These are phyloP conservation scores for Tricladium varicosporioides DNA, from an alignment of 2,329 filamentous ascomycete genomes.

Conservation along the genomic window DNA sequence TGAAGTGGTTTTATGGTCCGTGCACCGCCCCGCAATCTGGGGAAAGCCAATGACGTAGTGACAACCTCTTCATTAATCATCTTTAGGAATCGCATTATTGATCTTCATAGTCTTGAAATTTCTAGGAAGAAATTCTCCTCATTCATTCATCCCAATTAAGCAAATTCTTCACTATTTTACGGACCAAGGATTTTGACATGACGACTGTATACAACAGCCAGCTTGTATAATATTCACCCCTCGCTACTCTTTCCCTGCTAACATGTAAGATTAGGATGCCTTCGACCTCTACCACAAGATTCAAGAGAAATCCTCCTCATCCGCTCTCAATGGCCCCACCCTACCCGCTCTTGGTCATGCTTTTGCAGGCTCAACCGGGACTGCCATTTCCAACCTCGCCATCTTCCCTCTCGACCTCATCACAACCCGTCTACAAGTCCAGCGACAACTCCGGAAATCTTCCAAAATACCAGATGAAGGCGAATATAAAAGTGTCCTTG, in stretches of 20 bases:
- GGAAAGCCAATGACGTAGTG: neutral
- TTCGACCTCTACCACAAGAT: constrained; percentile 34
- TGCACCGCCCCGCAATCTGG: neutral
- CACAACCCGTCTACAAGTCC: constrained; percentile 78
- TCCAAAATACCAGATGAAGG: constrained; percentile 31
- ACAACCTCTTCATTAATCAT: neutral
- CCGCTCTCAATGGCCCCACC: constrained; percentile 34
- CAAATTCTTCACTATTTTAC: neutral
- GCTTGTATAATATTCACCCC: constrained; percentile 34
- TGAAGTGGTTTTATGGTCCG: neutral
- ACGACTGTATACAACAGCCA: constrained; percentile 41
- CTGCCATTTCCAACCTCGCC: constrained; percentile 73
- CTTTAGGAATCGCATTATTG: neutral
- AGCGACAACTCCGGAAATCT: constrained; percentile 53
- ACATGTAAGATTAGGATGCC: constrained; percentile 26
- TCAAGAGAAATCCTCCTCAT: constrained; percentile 34
- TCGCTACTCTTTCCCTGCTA: neutral
- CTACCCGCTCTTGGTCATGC: constrained; percentile 81
- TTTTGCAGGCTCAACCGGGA: constrained; percentile 73
- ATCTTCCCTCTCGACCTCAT: constrained; percentile 82
- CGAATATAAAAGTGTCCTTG: constrained; percentile 63
- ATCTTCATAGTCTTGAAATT: neutral
- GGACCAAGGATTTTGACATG: constrained; percentile 18
- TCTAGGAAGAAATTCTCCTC: neutral
- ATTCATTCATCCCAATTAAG: neutral